Evolutionary conservation across 208 protist genomes (phyloP), one percentile per base, ranked within the genome.

Genomic region (Wallacemonas collosoma): DNA sequence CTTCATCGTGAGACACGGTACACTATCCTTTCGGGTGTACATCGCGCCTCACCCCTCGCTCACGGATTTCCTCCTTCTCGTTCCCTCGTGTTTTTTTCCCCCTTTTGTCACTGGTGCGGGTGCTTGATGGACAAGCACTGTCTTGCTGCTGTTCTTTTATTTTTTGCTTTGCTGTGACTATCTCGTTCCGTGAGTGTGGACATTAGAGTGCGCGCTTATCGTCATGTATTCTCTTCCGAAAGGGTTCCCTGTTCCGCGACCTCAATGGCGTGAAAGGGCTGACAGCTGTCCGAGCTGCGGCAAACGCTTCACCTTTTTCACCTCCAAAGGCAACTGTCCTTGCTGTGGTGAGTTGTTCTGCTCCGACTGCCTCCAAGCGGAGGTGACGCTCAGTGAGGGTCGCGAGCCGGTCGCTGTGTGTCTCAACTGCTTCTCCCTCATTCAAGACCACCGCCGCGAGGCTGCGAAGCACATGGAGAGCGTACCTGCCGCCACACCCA

Each of bases 331-430:
- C 11, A 89, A 88, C 68, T 94, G 89, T 72, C 76, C 84, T 35
- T 86, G 79, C 63, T 94, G 89, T 62, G 84, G 83, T 2, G 77
- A 78, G 26, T 76, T 90, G 26, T 87, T 83, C 62, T 94, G 89
- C 73, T 72, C 83, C 11, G 73, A 85, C 50, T 94, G 89, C 64
- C 76, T 94, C 2, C 71, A 80, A 26, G 73, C 79, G 9, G 75
- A 89, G 56, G 82, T 75, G 56, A 66, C 73, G 5, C 65, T 93
- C 43, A 51, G 64, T 9, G 65, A 73, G 9, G 76, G 76, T 61
- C 68, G 65, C 4, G 9, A 57, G 9, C 73, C 80, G 7, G 62
- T 58, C 7, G 66, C 73, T 2, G 82, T 90, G n/a, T 93, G 88
- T 69, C 65, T 88, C 15, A 71, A 81, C 39, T 93, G 88, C 72